Base-by-base conservation (phyloP, 257 asterid genomes). In the Ocimum tenuiflorum region DNA sequence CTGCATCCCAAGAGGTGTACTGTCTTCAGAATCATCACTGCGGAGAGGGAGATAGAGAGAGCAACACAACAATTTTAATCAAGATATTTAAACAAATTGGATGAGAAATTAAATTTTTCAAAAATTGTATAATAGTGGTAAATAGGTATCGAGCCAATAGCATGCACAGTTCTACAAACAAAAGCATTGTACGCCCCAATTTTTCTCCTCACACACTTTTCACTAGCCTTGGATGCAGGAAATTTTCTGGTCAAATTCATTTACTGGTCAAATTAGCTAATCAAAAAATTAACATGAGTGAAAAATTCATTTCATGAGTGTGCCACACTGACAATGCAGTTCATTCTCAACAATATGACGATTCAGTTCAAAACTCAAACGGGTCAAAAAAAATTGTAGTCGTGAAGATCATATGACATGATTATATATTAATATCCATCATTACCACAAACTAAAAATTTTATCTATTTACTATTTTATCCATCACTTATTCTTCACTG, bases 21-120 rank as follows among this genome's bases (percentile, higher is more conserved):
- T 82, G 51, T 81, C 71, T 49, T 85, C 91, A 66, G 83, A 87
- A 69, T 80, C 92, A 63, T 89, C 95, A 60, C 87, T 78, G 78
- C 82, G 73, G 69, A 69, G 18, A 20, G 17, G n/a, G 35, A 51
- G 36, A 75, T 67, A 53, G 60, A 67, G 29, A n/a, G 45, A 58
- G 29, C 15, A 56, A 61, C 17, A 60, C 17, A 9, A n/a, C 15
- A 12, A 33, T 20, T 18, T 60, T 42, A 47, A 20, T 58, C 72
- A 20, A 56, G 20, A 22, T 38, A 36, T 35, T 6, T 33, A 60
- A 55, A 42, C 57, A 49, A 49, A 35, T 31, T 7, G 42, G 63
- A 35, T 27, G 35, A 38, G 20, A 35, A 57, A 48, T 42, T 4
- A 27, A 2, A 27, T 27, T 27, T 4, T 51, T 47, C 58, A 43